These are phyloP conservation scores for Tilletia horrida DNA, from an alignment of 1,284 basidiomycete species.

Conservation along the genomic window DNA sequence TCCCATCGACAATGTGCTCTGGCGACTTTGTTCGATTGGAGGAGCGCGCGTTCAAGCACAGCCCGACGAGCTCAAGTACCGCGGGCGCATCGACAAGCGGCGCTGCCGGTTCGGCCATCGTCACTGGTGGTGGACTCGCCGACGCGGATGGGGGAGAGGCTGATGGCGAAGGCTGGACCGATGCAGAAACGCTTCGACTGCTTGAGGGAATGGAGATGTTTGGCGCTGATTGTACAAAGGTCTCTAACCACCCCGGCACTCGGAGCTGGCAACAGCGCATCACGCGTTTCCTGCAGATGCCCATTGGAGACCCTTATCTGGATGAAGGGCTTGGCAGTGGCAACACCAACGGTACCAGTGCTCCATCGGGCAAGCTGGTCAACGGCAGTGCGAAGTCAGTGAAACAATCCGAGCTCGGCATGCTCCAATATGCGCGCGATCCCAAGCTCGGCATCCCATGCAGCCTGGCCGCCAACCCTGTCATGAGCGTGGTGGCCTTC, in stretches of 20 bases:
- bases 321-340: constrained; percentile 54
- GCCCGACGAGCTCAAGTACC: background rate
- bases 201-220: constrained; percentile 97
- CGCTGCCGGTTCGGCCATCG: constrained; percentile 58
- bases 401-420: constrained; percentile 63
- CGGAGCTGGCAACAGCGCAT: constrained; percentile 91
- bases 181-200: constrained; percentile 82
- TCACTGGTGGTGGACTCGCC: constrained; percentile 18
- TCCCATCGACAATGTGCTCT: constrained; percentile 91
- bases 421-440: constrained; percentile 64
- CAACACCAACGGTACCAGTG: background rate
- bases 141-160: constrained; percentile 56
- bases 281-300: constrained; percentile 88
- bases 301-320: constrained; percentile 89
- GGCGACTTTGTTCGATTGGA: constrained; percentile 92
- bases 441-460: constrained; percentile 63
- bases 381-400: background rate
- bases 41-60: constrained; percentile 58
- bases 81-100: constrained; percentile 19
- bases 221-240: constrained; percentile 90
- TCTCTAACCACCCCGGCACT: constrained; percentile 88
- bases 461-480: constrained; percentile 90
- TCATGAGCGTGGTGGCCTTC: constrained; percentile 97
- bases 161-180: constrained; percentile 72
- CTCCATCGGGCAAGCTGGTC: background rate